These are phyloP conservation scores for Nadsonia starkeyi-henricii DNA, from an alignment of 1,139 yeast genomes.

Conservation along the genomic window DNA sequence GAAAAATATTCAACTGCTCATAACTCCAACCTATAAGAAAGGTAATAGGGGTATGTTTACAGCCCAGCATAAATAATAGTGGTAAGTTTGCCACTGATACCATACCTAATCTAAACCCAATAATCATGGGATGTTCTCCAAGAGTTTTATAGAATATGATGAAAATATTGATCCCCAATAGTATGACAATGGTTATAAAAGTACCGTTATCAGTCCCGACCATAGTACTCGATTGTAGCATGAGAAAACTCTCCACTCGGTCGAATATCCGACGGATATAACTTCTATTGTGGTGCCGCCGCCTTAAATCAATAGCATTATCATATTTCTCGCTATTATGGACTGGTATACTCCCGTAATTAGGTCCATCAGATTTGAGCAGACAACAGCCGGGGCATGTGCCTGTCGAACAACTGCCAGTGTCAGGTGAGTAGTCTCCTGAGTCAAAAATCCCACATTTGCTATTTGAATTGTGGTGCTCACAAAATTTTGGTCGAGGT, in stretches of 20 bases:
- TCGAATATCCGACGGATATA: not conserved
- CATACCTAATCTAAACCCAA: constrained; percentile 17
- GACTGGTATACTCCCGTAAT: too few species aligned
- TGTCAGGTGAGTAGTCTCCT: too few species aligned
- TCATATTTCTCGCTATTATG: too few species aligned
- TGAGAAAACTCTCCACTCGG: not conserved
- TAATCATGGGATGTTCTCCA: constrained; percentile 8
- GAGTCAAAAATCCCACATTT: too few species aligned
- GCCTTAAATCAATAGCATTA: not conserved
- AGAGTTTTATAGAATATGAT: constrained; percentile 9
- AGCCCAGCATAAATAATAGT: constrained; percentile 17
- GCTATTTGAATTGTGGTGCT: too few species aligned
- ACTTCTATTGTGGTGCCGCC: not conserved
- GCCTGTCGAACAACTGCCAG: too few species aligned
- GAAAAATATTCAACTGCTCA: constrained; percentile 19
- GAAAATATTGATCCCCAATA: not conserved
- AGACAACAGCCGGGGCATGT: too few species aligned
- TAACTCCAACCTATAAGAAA: constrained; percentile 20
- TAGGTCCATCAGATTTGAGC: too few species aligned
- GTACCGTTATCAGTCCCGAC: constrained; percentile 15
- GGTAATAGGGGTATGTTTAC: constrained; percentile 17
- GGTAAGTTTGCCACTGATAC: constrained; percentile 16
- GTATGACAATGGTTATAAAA: constrained; percentile 20
- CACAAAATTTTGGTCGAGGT: too few species aligned
- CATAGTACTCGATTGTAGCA: not conserved